A percentile compares a stretch with the other conserved stretches of the same genome.
phyloP scores from a whole-genome alignment of 225 moss, liverwort and hornwort genomes.

The Physcomitrium patens region DNA sequence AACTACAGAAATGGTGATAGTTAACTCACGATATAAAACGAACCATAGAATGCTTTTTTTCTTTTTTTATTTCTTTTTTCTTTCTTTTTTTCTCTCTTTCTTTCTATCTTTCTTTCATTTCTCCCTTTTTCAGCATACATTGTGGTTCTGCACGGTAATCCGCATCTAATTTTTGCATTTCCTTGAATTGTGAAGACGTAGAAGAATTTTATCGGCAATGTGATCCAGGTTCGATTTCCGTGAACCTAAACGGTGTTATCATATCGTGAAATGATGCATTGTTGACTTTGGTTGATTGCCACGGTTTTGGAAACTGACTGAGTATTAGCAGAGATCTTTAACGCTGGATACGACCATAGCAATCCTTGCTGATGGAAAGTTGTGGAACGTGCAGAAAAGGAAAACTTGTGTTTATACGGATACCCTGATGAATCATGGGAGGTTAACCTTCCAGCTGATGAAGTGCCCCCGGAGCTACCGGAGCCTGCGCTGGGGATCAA shows the following conservation, averaged over 20 bases:
- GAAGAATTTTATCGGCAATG: no score
- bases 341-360: not conserved
- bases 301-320: not conserved
- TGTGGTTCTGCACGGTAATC: no score
- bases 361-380: not conserved
- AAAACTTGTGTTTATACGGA: constrained; percentile 26
- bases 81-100: no score
- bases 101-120: no score
- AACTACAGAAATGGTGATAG: no score
- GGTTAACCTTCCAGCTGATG: constrained; percentile 24
- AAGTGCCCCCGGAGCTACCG: constrained; percentile 26
- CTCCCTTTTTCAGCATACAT: no score
- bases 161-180: not conserved
- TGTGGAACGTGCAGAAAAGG: constrained; percentile 18
- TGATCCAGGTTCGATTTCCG: not conserved
- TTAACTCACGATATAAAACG: no score
- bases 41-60: no score
- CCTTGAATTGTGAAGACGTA: not conserved
- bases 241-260: not conserved
- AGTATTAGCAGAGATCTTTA: not conserved
- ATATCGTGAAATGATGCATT: not conserved
- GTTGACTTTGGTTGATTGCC: not conserved
- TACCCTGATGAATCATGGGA: constrained; percentile 27
- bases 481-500: constrained; percentile 27
- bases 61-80: no score